Evolutionary conservation across 345 rosid species (phyloP), one percentile per base, ranked within the genome.

Genomic region (Moringa oleifera): DNA sequence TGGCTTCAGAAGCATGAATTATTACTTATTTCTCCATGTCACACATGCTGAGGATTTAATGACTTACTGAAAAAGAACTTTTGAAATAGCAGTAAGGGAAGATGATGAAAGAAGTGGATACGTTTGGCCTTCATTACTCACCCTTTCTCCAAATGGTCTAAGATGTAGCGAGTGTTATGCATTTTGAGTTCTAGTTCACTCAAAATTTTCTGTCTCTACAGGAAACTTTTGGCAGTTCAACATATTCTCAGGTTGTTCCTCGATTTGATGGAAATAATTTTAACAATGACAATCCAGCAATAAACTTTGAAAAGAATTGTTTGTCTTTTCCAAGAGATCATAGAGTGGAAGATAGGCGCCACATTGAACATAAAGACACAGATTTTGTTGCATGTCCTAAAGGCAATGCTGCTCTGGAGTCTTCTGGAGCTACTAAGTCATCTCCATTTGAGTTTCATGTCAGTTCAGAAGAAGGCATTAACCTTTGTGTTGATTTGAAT

Each of bases 401-500:
- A 23, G 83, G 65, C 62, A 66, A 41, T 63, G 54, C 54, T 49
- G 62, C 67, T 33, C 50, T 69, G 37, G 62, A 11, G 53, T 24
- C 71, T 53, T 22, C 57, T 59, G 20, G 65, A 61, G 64, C 68
- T 36, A 63, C 25, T 70, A 73, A 79, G 53, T 66, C 86, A 49
- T 73, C 87, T 73, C 71, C 82, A 18, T 87, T 91, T 64, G 83
- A 91, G 80, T 91, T 86, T 75, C 77, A 83, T 71, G 96, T 73
- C 52, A 71, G 74, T 75, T 75, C 79, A 68, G 96, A 88, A 61
- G 77, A 79, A 63, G 97, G 97, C 71, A 77, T 91, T 57, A 88
- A 81, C 58, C 91, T 91, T 61, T 80, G 69, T 60, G 93, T 91
- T 71, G 97, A 91, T 74, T 66, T 91, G 53, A 75, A 69, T 69